Conservation (phyloP, 768 basidiomycete genomes). For the Podaxis rugospora region DNA sequence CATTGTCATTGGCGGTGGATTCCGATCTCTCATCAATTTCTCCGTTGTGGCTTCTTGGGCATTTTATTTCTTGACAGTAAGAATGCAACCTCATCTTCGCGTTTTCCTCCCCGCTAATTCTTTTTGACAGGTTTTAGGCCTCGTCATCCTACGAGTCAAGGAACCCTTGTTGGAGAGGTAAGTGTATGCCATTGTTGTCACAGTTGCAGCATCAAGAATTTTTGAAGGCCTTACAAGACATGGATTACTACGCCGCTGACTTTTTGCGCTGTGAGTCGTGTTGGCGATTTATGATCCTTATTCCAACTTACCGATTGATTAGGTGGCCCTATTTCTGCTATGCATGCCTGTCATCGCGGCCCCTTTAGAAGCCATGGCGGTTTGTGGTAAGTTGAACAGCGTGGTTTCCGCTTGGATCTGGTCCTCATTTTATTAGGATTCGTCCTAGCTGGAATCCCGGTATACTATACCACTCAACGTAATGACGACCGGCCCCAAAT, state of each 20-base stretch:
- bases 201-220: constrained; percentile 1
- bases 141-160: constrained; percentile 83
- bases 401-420: not conserved
- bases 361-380: constrained; percentile 82
- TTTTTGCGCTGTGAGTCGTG: constrained; percentile 72
- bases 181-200: not conserved
- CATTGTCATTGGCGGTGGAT: constrained; percentile 85
- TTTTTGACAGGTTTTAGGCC: constrained; percentile 65
- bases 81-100: constrained; percentile 17
- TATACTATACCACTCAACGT: constrained; percentile 75
- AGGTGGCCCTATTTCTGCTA: constrained; percentile 87
- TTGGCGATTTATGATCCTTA: not conserved
- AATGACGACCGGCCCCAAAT: constrained; percentile 36
- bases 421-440: constrained; percentile 46
- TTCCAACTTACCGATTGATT: constrained; percentile 4
- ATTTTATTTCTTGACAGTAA: constrained; percentile 81
- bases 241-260: constrained; percentile 87
- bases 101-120: not conserved
- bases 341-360: constrained; percentile 95
- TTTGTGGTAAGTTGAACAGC: constrained; percentile 56
- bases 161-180: constrained; percentile 86
- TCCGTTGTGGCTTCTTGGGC: constrained; percentile 85
- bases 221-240: constrained; percentile 81
- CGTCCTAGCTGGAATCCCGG: constrained; percentile 71
- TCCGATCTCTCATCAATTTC: constrained; percentile 85